phyloP scores from a whole-genome alignment of 108 stramenopile species.

The Skeletonema menzelii region DNA sequence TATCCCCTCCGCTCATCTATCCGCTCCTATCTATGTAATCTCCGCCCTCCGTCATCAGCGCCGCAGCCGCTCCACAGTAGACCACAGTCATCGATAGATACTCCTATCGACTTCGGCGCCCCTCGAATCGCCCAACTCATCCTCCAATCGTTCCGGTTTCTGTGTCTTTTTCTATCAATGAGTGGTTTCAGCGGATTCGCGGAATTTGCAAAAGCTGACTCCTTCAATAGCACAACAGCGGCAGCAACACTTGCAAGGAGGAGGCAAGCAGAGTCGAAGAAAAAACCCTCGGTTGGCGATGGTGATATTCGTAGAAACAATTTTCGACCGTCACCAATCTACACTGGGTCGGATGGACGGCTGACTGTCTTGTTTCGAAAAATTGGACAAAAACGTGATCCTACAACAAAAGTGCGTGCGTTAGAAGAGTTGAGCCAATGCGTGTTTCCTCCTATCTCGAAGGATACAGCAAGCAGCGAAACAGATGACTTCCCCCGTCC shows the following conservation, averaged over 20 bases:
- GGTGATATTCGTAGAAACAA: background rate
- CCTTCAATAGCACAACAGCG: slow-evolving; percentile 19
- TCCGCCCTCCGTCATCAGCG: no score
- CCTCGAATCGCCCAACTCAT: no score
- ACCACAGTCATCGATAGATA: no score
- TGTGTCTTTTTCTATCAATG: no score
- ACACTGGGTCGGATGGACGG: slow-evolving; percentile 59
- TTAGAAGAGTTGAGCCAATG: slow-evolving; percentile 46
- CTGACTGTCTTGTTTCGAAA: slow-evolving; percentile 60
- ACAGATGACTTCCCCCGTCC: slow-evolving; percentile 18
- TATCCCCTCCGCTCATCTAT: no score
- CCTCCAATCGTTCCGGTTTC: no score
- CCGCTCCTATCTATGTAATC: no score
- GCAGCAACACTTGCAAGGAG: slow-evolving; percentile 31
- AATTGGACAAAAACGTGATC: slow-evolving; percentile 78
- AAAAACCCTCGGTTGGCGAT: background rate
- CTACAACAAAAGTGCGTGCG: slow-evolving; percentile 68
- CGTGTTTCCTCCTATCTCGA: slow-evolving; percentile 12
- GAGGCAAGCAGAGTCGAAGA: slow-evolving; percentile 11
- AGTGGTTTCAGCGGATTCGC: slow-evolving; percentile 32
- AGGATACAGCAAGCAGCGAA: background rate
- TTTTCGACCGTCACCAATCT: slow-evolving; percentile 61
- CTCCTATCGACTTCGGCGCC: no score
- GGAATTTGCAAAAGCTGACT: slow-evolving; percentile 29
- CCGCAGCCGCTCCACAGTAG: no score